A percentile compares a stretch with the other conserved stretches of the same genome.
phyloP scores from a whole-genome alignment of 192 early-diverging fungal genomes.

The Rhizophagus prolifer region DNA sequence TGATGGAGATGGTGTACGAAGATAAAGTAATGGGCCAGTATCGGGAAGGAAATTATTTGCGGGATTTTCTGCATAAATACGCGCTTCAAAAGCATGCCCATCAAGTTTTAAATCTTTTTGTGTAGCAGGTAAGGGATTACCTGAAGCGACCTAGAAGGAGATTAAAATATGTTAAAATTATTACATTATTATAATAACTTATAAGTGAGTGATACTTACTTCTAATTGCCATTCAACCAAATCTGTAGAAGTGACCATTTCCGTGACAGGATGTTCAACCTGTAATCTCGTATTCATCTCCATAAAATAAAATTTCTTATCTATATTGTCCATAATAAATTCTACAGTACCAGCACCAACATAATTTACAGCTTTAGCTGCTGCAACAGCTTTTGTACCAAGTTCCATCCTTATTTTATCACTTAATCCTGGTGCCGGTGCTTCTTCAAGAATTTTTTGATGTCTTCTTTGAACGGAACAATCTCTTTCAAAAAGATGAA shows the following conservation, averaged over 20 bases:
- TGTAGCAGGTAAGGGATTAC: constrained; percentile 74
- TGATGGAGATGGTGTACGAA: constrained; percentile 67
- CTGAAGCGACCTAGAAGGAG: constrained; percentile 70
- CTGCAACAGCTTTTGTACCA: constrained; percentile 88
- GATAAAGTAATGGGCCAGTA: constrained; percentile 81
- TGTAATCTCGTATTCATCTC: constrained; percentile 96
- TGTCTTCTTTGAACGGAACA: constrained; percentile 93
- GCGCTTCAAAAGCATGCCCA: constrained; percentile 95
- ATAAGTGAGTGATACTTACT: constrained; percentile 32
- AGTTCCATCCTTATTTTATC: constrained; percentile 69
- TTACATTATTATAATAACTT: constrained; percentile 4
- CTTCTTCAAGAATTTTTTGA: constrained; percentile 97
- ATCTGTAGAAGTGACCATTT: constrained; percentile 93
- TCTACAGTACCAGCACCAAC: constrained; percentile 96
- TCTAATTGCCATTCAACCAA: constrained; percentile 95
- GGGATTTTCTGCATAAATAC: constrained; percentile 97
- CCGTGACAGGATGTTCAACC: constrained; percentile 96
- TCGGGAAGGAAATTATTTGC: constrained; percentile 87
- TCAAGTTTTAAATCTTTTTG: constrained; percentile 71
- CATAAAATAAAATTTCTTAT: constrained; percentile 93
- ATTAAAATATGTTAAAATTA: constrained; percentile 6
- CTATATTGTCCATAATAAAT: constrained; percentile 90
- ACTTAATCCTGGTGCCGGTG: constrained; percentile 83
- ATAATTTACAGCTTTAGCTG: constrained; percentile 91
- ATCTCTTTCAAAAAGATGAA: constrained; percentile 94